phyloP scores from a whole-genome alignment of 2,329 filamentous ascomycete species.

The Rhexocercosporidium sp. region DNA sequence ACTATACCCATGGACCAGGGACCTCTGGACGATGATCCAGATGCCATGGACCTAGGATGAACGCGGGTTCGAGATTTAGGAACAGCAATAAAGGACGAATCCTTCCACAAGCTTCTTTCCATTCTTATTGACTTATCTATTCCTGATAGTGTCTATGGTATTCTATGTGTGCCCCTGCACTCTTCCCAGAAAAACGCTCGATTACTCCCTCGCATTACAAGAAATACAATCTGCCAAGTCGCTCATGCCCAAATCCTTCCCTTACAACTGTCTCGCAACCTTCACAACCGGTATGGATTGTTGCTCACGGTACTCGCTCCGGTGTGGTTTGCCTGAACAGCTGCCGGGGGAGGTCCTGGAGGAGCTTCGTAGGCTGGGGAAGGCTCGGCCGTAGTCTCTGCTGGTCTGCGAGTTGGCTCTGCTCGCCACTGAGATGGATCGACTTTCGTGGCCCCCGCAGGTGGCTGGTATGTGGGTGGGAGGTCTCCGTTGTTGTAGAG shows the following conservation, averaged over 20 bases:
- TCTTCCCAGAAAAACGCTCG: slow-evolving; percentile 25
- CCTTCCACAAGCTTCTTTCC: slow-evolving; percentile 22
- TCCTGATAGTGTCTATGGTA: slow-evolving; percentile 41
- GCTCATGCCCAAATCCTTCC: slow-evolving; percentile 3
- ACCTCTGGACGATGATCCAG: slow-evolving; percentile 52
- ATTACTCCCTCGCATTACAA: slow-evolving; percentile 33
- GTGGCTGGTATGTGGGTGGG: slow-evolving; percentile 61
- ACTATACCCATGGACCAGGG: neutral
- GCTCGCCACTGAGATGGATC: slow-evolving; percentile 54
- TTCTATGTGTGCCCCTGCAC: neutral
- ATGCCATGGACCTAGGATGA: slow-evolving; percentile 69
- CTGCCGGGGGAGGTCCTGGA: slow-evolving; percentile 53
- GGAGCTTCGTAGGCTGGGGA: slow-evolving; percentile 51
- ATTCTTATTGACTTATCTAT: slow-evolving; percentile 38
- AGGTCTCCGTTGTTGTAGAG: slow-evolving; percentile 59
- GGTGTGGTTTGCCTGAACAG: slow-evolving; percentile 40
- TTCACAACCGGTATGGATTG: slow-evolving; percentile 42
- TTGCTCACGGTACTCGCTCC: slow-evolving; percentile 39
- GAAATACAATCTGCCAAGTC: slow-evolving; percentile 20
- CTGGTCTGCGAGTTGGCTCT: slow-evolving; percentile 40
- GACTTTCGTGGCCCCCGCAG: slow-evolving; percentile 56
- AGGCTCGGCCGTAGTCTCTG: slow-evolving; percentile 34
- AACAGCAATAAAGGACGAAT: slow-evolving; percentile 24
- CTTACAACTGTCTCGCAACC: slow-evolving; percentile 13
- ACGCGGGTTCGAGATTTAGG: slow-evolving; percentile 11